Evolutionary conservation across 2,329 filamentous ascomycete genomes (phyloP), one percentile per base, ranked within the genome.

Genomic region (Fusarium pseudocircinatum): DNA sequence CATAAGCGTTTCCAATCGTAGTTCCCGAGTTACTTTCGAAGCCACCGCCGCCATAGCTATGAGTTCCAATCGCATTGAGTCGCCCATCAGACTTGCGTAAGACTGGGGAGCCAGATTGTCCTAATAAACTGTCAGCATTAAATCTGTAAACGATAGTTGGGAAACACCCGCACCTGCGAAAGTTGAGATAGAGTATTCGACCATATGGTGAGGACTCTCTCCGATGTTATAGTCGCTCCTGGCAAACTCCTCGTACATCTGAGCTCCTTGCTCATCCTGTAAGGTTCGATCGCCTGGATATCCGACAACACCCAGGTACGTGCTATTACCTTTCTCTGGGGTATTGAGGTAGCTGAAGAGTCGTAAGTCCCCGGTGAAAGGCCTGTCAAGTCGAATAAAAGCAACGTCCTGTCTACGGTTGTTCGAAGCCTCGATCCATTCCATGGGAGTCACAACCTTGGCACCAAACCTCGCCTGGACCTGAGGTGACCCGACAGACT

Each of bases 231-330:
- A 81, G 13, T 72, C 52, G 7, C 70, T 77, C 7, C 20, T 50
- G 15, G 54, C 32, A 57, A 76, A 80, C 62, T 78, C 70, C 56
- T 81, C 80, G 36, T 81, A 81, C 80, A 82, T 82, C 63, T 78
- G 64, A 13, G 75, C 80, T n/a, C 81, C 81, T 4, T 63, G 61
- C 43, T 82, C 69, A n/a, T 50, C 58, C 28, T 12, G 13, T 7
- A 78, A 59, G 6, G 10, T 60, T 53, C 74, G 69, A 47, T 81
- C 79, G 13, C 73, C 79, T 4, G 81, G 81, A 60, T 83, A 83
- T 22, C 80, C 81, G 24, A 82, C 77, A 14, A 83, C 68, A 4
- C 80, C 81, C 16, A 82, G 43, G 6, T 67, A 39, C 10, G 61
- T 30, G 1, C 53, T 46, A 4, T 40, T 28, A 4, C 24, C 67